A percentile compares a stretch with the other conserved stretches of the same genome.
phyloP scores from a whole-genome alignment of 768 basidiomycete species.

The Podaxis sp. region DNA sequence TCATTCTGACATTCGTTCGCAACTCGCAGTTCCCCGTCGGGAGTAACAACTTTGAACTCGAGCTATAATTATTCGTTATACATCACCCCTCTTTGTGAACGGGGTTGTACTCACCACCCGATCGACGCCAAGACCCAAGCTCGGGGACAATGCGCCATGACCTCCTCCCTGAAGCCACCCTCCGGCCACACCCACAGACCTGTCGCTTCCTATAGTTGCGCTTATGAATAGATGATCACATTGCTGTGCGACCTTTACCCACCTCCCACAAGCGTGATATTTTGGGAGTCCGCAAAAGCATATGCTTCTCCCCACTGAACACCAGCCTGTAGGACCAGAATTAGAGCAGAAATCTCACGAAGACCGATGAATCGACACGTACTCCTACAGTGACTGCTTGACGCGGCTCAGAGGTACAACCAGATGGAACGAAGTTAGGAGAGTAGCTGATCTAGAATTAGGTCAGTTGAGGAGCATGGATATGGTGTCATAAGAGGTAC shows the following conservation, averaged over 20 bases:
- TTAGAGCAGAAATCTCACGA: not conserved
- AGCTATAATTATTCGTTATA: conserved; percentile 13
- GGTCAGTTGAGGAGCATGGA: not conserved
- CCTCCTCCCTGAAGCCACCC: conserved; percentile 48
- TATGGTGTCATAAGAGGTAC: conserved; percentile 18
- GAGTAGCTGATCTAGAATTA: conserved; percentile 31
- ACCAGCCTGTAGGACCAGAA: conserved; percentile 32
- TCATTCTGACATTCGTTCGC: conserved; percentile 40
- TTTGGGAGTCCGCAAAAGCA: conserved; percentile 40
- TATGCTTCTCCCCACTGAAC: conserved; percentile 44
- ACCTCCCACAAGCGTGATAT: conserved; percentile 46
- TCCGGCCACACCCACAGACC: conserved; percentile 39
- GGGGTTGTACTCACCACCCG: conserved; percentile 32
- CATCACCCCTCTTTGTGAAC: not conserved
- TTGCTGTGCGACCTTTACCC: not conserved
- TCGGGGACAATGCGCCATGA: conserved; percentile 41
- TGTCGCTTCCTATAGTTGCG: conserved; percentile 25
- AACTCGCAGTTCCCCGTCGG: conserved; percentile 37
- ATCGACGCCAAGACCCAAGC: conserved; percentile 46
- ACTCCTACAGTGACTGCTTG: conserved; percentile 37
- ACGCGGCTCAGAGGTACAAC: conserved; percentile 23
- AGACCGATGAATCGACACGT: conserved; percentile 11
- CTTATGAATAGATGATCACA: not conserved
- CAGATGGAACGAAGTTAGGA: conserved; percentile 32
- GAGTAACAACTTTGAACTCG: conserved; percentile 36